Conservation (phyloP, 2,329 filamentous ascomycete species). For the Penicillium decumbens region DNA sequence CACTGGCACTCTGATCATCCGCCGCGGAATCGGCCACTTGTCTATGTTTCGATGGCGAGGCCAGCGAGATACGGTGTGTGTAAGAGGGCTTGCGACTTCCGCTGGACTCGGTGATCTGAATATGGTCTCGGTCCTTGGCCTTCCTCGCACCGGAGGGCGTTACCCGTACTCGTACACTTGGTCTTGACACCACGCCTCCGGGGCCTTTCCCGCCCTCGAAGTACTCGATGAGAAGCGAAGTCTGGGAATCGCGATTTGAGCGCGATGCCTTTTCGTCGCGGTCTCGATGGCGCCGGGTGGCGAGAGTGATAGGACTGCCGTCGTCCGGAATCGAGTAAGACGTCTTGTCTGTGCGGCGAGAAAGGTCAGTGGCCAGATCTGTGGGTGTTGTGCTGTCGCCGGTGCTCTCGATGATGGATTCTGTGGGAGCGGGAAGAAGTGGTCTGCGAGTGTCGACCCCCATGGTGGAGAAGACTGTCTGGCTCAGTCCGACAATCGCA, state of each 20-base stretch:
- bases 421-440: constrained; percentile 48
- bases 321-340: constrained; percentile 51
- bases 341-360: constrained; percentile 48
- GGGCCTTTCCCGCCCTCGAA: constrained; percentile 71
- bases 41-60: constrained; percentile 37
- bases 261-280: constrained; percentile 57
- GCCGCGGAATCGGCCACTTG: constrained; percentile 32
- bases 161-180: constrained; percentile 74
- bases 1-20: constrained; percentile 65
- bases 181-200: constrained; percentile 60
- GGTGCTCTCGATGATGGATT: constrained; percentile 46
- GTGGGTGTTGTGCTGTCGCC: constrained; percentile 42
- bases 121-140: constrained; percentile 62
- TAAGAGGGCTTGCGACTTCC: constrained; percentile 67
- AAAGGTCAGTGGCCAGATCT: constrained; percentile 49
- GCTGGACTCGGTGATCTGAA: constrained; percentile 80
- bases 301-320: constrained; percentile 80
- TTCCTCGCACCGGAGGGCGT: constrained; percentile 67
- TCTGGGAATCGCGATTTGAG: constrained; percentile 65
- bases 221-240: constrained; percentile 88
- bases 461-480: constrained; percentile 37
- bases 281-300: constrained; percentile 56
- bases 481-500: constrained; percentile 35
- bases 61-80: constrained; percentile 63
- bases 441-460: constrained; percentile 48